Conservation (phyloP, 192 early-diverging fungal genomes). For the Umbelopsis ramanniana region DNA sequence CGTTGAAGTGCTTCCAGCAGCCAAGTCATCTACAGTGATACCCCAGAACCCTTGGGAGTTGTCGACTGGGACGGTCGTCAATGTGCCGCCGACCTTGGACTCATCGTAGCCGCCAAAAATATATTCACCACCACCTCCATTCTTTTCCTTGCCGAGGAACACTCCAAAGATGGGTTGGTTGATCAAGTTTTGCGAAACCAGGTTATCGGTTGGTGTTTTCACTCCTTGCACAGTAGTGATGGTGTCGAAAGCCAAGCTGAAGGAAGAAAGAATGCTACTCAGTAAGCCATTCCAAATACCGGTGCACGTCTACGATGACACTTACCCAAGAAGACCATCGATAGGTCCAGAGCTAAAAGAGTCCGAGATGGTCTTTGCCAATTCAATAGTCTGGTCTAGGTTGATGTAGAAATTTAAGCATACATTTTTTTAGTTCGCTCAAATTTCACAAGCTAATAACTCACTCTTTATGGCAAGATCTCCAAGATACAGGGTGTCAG, state of each 20-base stretch:
- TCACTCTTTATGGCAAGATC: constrained; percentile 34
- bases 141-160: constrained; percentile 58
- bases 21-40: constrained; percentile 15
- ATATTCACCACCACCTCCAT: constrained; percentile 43
- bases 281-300: neutral
- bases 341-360: constrained; percentile 21
- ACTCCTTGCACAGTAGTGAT: constrained; percentile 33
- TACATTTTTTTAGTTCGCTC: neutral
- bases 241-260: constrained; percentile 35
- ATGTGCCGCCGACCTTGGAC: constrained; percentile 37
- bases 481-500: constrained; percentile 35
- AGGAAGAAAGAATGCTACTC: neutral
- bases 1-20: constrained; percentile 1
- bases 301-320: neutral
- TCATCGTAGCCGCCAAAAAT: constrained; percentile 51
- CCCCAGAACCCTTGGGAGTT: constrained; percentile 36
- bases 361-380: constrained; percentile 30
- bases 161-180: constrained; percentile 73
- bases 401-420: neutral
- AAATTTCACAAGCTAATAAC: neutral
- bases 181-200: constrained; percentile 57
- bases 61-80: constrained; percentile 52
- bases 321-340: constrained; percentile 35
- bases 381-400: constrained; percentile 33
- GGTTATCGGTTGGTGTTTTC: constrained; percentile 56